Base-by-base conservation (phyloP, 768 basidiomycete genomes). In the Mycena vulgaris region DNA sequence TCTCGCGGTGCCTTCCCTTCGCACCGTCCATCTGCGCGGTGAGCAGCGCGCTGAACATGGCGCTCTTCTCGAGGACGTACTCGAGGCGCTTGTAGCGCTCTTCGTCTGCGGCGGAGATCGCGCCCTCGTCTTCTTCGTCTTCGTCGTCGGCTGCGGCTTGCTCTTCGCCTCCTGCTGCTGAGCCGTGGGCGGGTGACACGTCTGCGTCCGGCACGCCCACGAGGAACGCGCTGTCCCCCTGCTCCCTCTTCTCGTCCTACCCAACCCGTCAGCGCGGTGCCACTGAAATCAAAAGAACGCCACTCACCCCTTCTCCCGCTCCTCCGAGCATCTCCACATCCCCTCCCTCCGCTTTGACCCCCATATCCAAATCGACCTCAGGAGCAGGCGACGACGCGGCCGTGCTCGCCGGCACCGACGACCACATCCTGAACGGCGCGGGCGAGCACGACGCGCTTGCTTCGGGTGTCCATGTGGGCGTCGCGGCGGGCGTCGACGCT, bases 111-210 rank as follows among this genome's bases (percentile, higher is more conserved):
- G 30, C 53, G 19, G 53, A 63, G 48, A 53, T 57, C 33, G n/a
- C n/a, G n/a, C n/a, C n/a, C n/a, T n/a, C n/a, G n/a, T 63, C 60
- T 47, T 56, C 59, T 21, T 58, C 57, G 1, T 58, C 66, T 14
- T 53, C 63, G 37, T 28, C 45, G 14, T 30, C 53, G 9, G 21
- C 76, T 78, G 0, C 79, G 75, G 57, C 79, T 27, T 59, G n/a
- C n/a, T n/a, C n/a, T n/a, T n/a, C n/a, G n/a, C n/a, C n/a, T n/a
- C n/a, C n/a, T n/a, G n/a, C n/a, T n/a, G n/a, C n/a, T n/a, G n/a
- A n/a, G n/a, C n/a, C n/a, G n/a, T n/a, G n/a, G n/a, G n/a, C n/a
- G n/a, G n/a, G n/a, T n/a, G n/a, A n/a, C n/a, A n/a, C n/a, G n/a
- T n/a, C n/a, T n/a, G n/a, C n/a, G n/a, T n/a, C n/a, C n/a, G n/a